These are phyloP conservation scores for Pleurotus salmoneostramineus DNA, from an alignment of 768 basidiomycete species.

Conservation along the genomic window DNA sequence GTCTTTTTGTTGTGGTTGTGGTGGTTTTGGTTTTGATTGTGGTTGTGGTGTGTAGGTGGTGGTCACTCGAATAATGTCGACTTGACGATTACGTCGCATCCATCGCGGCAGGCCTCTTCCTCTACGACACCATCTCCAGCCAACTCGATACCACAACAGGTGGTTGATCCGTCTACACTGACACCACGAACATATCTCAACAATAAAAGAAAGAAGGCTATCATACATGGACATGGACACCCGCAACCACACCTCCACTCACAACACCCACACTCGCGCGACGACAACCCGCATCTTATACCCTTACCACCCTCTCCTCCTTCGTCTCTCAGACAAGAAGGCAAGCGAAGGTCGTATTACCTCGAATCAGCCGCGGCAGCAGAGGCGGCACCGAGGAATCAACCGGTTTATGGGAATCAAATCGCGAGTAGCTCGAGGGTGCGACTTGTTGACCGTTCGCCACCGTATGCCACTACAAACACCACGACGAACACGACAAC, in stretches of 20 bases:
- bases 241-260: too few species aligned
- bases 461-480: not conserved
- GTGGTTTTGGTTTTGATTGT: too few species aligned
- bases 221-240: too few species aligned
- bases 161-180: not conserved
- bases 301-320: constrained; percentile 1
- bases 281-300: not conserved
- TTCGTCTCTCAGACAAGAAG: not conserved
- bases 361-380: not conserved
- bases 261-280: not conserved
- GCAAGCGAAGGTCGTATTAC: constrained; percentile 1
- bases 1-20: too few species aligned
- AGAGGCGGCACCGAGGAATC: not conserved
- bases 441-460: not conserved
- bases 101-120: too few species aligned
- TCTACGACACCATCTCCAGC: constrained; percentile 2
- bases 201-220: not conserved
- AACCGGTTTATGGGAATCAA: not conserved
- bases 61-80: too few species aligned
- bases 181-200: not conserved
- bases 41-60: too few species aligned
- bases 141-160: not conserved
- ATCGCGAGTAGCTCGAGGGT: not conserved
- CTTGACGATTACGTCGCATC: too few species aligned
- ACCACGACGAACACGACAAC: too few species aligned